Evolutionary conservation across 1,284 basidiomycete species (phyloP).

Genomic region (Tilletiopsis washingtonensis): DNA sequence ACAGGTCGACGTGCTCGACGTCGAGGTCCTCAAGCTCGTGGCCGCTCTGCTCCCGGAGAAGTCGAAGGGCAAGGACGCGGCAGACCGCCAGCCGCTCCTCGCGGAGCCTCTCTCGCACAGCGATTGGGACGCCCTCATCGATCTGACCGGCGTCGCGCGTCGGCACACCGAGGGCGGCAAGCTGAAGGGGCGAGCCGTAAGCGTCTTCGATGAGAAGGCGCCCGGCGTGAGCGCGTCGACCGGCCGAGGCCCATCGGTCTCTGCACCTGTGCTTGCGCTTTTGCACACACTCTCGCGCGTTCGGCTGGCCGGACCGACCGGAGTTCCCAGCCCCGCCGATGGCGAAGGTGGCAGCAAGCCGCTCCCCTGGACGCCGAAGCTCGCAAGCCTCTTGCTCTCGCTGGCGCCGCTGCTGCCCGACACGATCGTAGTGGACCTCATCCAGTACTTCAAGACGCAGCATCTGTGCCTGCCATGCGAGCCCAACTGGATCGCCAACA

Average conservation of each 20-base stretch:
- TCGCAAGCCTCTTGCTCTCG: slow-evolving; percentile 30
- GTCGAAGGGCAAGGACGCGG: not conserved
- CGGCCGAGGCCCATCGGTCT: no score
- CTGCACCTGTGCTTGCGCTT: not conserved
- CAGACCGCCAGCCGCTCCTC: slow-evolving; percentile 4
- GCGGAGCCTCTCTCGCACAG: slow-evolving; percentile 5
- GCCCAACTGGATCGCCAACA: slow-evolving; percentile 37
- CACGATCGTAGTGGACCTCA: slow-evolving; percentile 25
- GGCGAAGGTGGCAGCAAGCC: not conserved
- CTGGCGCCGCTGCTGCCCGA: slow-evolving; percentile 41
- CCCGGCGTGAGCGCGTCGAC: not conserved
- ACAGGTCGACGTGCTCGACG: slow-evolving; percentile 31
- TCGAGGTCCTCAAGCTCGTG: slow-evolving; percentile 36
- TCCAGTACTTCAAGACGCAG: slow-evolving; percentile 32
- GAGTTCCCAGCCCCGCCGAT: not conserved
- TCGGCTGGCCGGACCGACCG: not conserved
- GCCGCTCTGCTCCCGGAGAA: slow-evolving; percentile 22
- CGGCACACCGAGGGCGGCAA: slow-evolving; percentile 35
- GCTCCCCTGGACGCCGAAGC: slow-evolving; percentile 32
- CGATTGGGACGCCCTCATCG: slow-evolving; percentile 41
- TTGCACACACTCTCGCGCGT: not conserved
- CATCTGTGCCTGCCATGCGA: slow-evolving; percentile 41
- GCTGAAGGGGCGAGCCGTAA: not conserved
- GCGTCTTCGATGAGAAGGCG: not conserved
- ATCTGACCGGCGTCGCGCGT: slow-evolving; percentile 31